Percentiles rank a stretch among this genome's conserved stretches.
phyloP scores from a whole-genome alignment of 164 flowering plant genomes.

The Vitis riparia region DNA sequence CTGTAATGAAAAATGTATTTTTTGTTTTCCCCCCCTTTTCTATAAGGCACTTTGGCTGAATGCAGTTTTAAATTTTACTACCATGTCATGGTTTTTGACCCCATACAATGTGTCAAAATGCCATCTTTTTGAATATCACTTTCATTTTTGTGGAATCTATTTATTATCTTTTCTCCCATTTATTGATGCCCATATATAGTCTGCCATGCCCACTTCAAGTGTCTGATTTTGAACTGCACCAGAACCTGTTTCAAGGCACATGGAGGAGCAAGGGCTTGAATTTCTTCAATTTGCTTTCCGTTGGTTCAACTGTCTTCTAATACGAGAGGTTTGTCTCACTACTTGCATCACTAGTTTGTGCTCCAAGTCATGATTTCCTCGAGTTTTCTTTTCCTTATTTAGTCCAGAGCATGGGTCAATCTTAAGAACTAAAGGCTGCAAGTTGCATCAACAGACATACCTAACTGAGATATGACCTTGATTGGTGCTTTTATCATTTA shows the following conservation, averaged over 20 bases:
- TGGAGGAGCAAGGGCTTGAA: slow-evolving; percentile 95
- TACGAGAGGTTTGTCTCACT: slow-evolving; percentile 77
- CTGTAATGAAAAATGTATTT: too few species aligned
- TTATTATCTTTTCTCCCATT: neutral
- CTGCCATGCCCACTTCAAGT: neutral
- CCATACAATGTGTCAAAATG: too few species aligned
- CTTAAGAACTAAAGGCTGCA: too few species aligned
- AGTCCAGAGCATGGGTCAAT: too few species aligned
- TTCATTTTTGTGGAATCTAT: neutral
- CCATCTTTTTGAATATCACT: too few species aligned
- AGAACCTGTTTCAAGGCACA: slow-evolving; percentile 97
- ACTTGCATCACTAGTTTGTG: neutral
- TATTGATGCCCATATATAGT: too few species aligned
- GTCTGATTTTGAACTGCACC: slow-evolving; percentile 4
- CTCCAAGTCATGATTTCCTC: neutral
- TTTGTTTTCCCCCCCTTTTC: too few species aligned
- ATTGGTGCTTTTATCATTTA: neutral
- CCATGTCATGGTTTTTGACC: too few species aligned
- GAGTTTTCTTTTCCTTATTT: neutral
- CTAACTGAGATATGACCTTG: neutral
- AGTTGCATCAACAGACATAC: neutral
- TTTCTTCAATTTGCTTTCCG: slow-evolving; percentile 99
- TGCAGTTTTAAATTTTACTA: too few species aligned
- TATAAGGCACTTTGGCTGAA: too few species aligned
- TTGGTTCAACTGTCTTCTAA: slow-evolving; percentile 98